phyloP scores from a whole-genome alignment of 2,329 filamentous ascomycete genomes.

The Talaromyces funiculosus region DNA sequence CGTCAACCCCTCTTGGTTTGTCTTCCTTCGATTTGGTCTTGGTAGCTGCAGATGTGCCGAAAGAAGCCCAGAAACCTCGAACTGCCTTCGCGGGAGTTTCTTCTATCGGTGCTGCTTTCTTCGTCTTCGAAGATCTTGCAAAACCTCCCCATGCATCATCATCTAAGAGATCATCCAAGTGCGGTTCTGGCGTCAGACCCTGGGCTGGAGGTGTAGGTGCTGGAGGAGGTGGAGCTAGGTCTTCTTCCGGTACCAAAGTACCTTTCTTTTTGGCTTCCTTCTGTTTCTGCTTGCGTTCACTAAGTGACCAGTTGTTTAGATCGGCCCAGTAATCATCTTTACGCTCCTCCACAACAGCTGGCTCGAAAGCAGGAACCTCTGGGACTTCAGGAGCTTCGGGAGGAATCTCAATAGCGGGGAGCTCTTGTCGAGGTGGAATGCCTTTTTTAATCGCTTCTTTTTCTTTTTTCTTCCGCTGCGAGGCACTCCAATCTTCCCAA shows the following conservation, averaged over 20 bases:
- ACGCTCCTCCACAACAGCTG: slow-evolving; percentile 24
- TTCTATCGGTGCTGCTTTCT: slow-evolving; percentile 34
- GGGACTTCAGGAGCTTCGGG: slow-evolving; percentile 17
- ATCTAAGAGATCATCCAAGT: slow-evolving; percentile 22
- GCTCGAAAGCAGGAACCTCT: slow-evolving; percentile 16
- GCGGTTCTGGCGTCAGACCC: slow-evolving; percentile 37
- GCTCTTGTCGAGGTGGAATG: slow-evolving; percentile 13
- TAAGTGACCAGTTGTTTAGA: slow-evolving; percentile 10
- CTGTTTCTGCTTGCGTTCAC: slow-evolving; percentile 13
- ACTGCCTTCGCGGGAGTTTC: slow-evolving; percentile 33
- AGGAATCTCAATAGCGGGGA: slow-evolving; percentile 10
- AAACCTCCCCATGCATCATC: slow-evolving; percentile 36
- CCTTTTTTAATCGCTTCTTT: slow-evolving; percentile 10
- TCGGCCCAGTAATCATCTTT: slow-evolving; percentile 12
- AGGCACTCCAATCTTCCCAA: slow-evolving; percentile 10
- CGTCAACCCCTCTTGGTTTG: slow-evolving; percentile 34
- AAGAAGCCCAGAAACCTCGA: slow-evolving; percentile 42
- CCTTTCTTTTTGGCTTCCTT: slow-evolving; percentile 16
- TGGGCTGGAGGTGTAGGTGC: slow-evolving; percentile 45
- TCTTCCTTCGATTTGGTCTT: slow-evolving; percentile 43
- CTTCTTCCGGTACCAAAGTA: slow-evolving; percentile 6
- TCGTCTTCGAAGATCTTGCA: slow-evolving; percentile 33
- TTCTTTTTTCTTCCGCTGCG: slow-evolving; percentile 10
- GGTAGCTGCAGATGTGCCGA: slow-evolving; percentile 31
- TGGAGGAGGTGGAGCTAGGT: slow-evolving; percentile 40